Conservation (phyloP, 164 flowering plant species). For the Buxus sempervirens region DNA sequence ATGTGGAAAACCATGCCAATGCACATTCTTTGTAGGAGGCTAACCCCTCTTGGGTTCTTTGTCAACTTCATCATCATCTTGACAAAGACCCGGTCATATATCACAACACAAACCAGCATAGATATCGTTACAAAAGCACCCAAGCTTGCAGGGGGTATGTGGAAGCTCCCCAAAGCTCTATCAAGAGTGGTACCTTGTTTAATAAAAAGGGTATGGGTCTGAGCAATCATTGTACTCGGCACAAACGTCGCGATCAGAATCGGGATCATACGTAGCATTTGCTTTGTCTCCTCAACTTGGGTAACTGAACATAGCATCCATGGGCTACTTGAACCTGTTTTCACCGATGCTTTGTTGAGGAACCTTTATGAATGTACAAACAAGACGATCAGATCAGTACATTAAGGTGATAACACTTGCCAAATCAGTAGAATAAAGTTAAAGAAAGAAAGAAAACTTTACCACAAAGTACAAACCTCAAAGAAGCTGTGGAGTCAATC, state of each 20-base stretch:
- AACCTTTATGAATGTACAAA: neutral
- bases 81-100: conserved; percentile 56
- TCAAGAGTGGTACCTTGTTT: conserved; percentile 67
- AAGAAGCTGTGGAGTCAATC: conserved; percentile 45
- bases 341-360: too few species aligned
- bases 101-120: conserved; percentile 52
- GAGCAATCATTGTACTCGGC: conserved; percentile 60
- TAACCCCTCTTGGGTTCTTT: conserved; percentile 63
- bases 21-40: conserved; percentile 61
- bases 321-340: conserved; percentile 1
- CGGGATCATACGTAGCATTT: conserved; percentile 43
- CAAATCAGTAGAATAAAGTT: too few species aligned
- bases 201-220: conserved; percentile 47
- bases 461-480: conserved; percentile 55
- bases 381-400: too few species aligned
- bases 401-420: too few species aligned
- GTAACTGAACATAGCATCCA: too few species aligned
- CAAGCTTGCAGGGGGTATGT: conserved; percentile 62
- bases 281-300: too few species aligned
- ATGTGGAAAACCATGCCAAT: conserved; percentile 51
- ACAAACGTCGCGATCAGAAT: conserved; percentile 42
- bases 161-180: conserved; percentile 38
- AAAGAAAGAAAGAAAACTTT: too few species aligned
- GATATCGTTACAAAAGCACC: conserved; percentile 46
- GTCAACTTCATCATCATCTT: conserved; percentile 34